Evolutionary conservation across 108 stramenopile species (phyloP), one percentile per base, ranked within the genome.

Genomic region (Skeletonema menzelii): DNA sequence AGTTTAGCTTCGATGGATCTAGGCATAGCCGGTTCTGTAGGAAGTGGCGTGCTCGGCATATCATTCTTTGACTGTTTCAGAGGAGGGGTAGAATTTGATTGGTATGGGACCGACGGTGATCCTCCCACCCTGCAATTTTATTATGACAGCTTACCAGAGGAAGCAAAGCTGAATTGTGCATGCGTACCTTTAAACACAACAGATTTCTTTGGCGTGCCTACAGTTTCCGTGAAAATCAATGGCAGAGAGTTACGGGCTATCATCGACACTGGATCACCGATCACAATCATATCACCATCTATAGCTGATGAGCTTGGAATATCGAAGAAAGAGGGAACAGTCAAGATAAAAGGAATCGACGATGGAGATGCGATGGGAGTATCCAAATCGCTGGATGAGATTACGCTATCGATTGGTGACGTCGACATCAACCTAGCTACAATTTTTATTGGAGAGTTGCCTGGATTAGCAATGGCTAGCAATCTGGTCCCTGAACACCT

Each of bases 331-430:
- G 83, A 88, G 80, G 83, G 85, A 80, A 93, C 92, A 53, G 76
- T 98, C 84, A 97, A 97, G 85, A 87, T 97, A 73, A 82, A 93
- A 87, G 96, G 95, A 34, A 86, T 97, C 46, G 94, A 97, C 70
- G 77, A 77, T 75, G 93, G 88, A 82, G 85, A 89, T 47, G 94
- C 83, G 24, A 86, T 70, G 13, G 35, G 44, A 17, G 40, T 70
- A 28, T 58, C 70, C 4, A 59, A 19, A 27, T 37, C 70, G 40
- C 7, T 19, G 13, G 31, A 47, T 27, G 46, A 44, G 42, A 53
- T 53, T 15, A 15, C 59, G 13, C 32, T 70, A 1, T 60, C 38
- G 8, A 60, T 70, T 20, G 70, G 70, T 8, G 59, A 62, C 20
- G 17, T 49, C 19, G 46, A 28, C n/a, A 28, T 70, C 13, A 37